Evolutionary conservation across 371 early-diverging fungal genomes (phyloP).

Genomic region (Actinomortierella wolfii): DNA sequence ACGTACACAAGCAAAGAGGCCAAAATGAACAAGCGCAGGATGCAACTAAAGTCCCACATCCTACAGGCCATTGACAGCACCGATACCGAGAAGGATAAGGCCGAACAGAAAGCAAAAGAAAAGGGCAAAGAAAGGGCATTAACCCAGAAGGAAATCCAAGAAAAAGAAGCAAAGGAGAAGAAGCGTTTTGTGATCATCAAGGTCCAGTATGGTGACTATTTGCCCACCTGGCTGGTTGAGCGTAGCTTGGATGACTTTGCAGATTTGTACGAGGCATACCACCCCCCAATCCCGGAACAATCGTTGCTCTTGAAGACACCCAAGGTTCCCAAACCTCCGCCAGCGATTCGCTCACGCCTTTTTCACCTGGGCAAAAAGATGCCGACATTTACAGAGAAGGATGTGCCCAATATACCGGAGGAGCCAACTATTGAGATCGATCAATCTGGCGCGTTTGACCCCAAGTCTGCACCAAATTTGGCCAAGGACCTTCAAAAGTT

Average conservation of each 20-base stretch:
- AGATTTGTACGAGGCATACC: conserved; percentile 34
- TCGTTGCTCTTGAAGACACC: conserved; percentile 17
- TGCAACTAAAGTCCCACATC: neutral
- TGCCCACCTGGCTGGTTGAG: conserved; percentile 44
- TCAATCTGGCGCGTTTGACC: conserved; percentile 16
- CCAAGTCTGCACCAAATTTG: conserved; percentile 32
- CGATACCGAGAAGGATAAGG: neutral
- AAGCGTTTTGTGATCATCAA: conserved; percentile 40
- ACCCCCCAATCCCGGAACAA: conserved; percentile 32
- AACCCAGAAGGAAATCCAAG: conserved; percentile 30
- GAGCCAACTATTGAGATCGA: conserved; percentile 1
- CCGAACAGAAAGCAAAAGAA: conserved; percentile 1
- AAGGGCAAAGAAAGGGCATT: neutral
- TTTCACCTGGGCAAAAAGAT: conserved; percentile 10
- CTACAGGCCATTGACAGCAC: conserved; percentile 12
- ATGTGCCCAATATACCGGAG: neutral
- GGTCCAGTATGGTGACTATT: conserved; percentile 44
- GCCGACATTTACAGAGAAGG: too few relatives aligned
- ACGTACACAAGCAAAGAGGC: conserved; percentile 39
- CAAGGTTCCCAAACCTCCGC: conserved; percentile 42
- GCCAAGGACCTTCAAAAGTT: conserved; percentile 39
- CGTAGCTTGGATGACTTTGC: conserved; percentile 46
- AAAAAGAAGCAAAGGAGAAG: conserved; percentile 40
- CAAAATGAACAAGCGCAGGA: conserved; percentile 25
- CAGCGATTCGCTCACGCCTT: conserved; percentile 28